Conservation (phyloP, 2,329 filamentous ascomycete genomes). For the Penicillium sp. region DNA sequence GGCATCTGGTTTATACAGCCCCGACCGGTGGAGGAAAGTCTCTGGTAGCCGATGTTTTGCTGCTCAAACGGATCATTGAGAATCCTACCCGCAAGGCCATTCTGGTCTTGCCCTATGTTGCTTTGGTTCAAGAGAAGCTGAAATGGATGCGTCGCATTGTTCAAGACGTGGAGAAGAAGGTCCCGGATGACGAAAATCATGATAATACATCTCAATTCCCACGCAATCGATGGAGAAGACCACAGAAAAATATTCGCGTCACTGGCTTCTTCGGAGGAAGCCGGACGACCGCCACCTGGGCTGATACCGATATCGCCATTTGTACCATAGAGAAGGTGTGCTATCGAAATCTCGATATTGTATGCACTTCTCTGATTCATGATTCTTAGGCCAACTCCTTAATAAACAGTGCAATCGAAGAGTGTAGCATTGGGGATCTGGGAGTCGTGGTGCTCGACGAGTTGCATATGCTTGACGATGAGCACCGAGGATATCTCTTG, state of each 20-base stretch:
- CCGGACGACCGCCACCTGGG: constrained; percentile 62
- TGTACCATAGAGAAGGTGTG: constrained; percentile 71
- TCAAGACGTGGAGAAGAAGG: constrained; percentile 50
- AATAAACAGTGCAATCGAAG: constrained; percentile 67
- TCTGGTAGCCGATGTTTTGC: constrained; percentile 65
- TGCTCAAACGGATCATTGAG: constrained; percentile 65
- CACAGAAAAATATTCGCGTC: constrained; percentile 58
- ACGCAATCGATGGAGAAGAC: constrained; percentile 51
- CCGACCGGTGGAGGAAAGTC: constrained; percentile 75
- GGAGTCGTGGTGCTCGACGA: constrained; percentile 68
- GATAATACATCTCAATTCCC: constrained; percentile 35
- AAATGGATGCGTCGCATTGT: constrained; percentile 66
- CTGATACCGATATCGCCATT: constrained; percentile 70
- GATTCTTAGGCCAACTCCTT: constrained; percentile 62
- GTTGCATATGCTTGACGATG: constrained; percentile 76
- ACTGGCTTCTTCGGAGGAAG: constrained; percentile 71
- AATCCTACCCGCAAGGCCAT: constrained; percentile 62
- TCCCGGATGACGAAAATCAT: constrained; percentile 31
- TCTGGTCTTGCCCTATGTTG: constrained; percentile 70
- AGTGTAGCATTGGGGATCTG: constrained; percentile 60
- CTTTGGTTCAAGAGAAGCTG: constrained; percentile 73
- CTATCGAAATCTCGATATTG: not conserved
- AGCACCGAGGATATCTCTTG: constrained; percentile 67
- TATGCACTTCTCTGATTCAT: constrained; percentile 1
- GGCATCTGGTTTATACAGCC: constrained; percentile 72